These are phyloP conservation scores for Articulospora tetracladia DNA, from an alignment of 495 filamentous ascomycete genomes.

Conservation along the genomic window DNA sequence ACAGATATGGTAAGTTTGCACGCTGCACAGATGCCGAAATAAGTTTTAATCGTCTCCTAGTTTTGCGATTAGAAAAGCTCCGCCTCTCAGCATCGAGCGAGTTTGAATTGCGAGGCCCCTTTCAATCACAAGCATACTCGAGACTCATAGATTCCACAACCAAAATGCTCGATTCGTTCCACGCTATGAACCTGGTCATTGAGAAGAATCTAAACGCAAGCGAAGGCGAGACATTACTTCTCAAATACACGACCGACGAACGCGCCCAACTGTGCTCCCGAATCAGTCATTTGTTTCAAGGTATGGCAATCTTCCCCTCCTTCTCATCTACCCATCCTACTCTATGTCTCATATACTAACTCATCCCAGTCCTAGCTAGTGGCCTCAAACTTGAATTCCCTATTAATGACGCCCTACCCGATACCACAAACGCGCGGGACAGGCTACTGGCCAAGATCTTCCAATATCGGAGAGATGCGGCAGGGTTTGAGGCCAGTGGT, in stretches of 20 bases:
- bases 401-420: constrained; percentile 81
- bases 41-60: constrained; percentile 24
- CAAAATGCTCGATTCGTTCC: constrained; percentile 84
- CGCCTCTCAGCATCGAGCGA: constrained; percentile 72
- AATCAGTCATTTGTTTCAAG: constrained; percentile 90
- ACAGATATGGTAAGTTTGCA: constrained; percentile 36
- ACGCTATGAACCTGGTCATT: constrained; percentile 92
- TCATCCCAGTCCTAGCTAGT: constrained; percentile 68
- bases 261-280: constrained; percentile 73
- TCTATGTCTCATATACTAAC: constrained; percentile 17
- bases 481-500: constrained; percentile 31
- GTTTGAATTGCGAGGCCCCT: constrained; percentile 80
- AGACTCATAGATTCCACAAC: constrained; percentile 74
- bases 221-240: constrained; percentile 72
- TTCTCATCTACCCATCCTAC: not conserved
- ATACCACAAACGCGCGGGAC: constrained; percentile 73
- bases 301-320: constrained; percentile 32
- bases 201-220: constrained; percentile 72
- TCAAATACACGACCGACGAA: constrained; percentile 78
- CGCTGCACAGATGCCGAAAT: not conserved
- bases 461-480: constrained; percentile 70
- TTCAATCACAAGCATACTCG: constrained; percentile 64
- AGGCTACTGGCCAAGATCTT: constrained; percentile 86
- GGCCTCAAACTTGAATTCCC: constrained; percentile 93
- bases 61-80: constrained; percentile 65